Base-by-base conservation (phyloP, 2,329 filamentous ascomycete species). In the Exophiala dermatitidis region DNA sequence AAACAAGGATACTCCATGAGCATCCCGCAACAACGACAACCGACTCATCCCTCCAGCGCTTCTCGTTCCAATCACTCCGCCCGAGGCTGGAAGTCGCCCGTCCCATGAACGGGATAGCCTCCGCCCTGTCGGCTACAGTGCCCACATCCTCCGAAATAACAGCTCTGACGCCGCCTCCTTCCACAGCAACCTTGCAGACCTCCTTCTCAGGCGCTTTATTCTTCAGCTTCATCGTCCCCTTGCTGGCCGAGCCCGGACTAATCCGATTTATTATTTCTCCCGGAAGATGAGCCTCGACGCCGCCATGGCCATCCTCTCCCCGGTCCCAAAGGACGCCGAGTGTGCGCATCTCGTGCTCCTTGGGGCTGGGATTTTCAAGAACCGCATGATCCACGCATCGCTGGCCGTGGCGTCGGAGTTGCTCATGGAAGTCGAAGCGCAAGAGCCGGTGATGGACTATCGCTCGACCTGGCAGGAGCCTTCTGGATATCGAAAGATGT, bases 161-260 rank as follows among this genome's bases (percentile, higher is more conserved):
- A 19, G 10, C 36, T 19, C 10, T 5, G 26, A 10, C 36, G 10
- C 45, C n/a, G 57, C 49, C 63, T 45, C 29, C 60, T 77, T 78
- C 49, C 72, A 74, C n/a, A 65, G 71, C 1, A 79, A 79, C 53
- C 62, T 81, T 3, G 65, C 79, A 29, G 74, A 80, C 46, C 74
- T 76, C 38, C 67, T 78, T 0, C 68, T 78, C 3, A 75, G 77
- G 3, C 76, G 80, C 9, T 82, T 80, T 60, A 60, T 82, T 1
- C 71, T 83, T 9, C 71, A 74, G 0, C 67, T 84, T 0, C 80
- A 84, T 57, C 73, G 53, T 7, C 69, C 68, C 1, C 69, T 68
- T 47, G 65, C 66, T 1, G 57, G 67, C n/a, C 68, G 65, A 51
- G 65, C 69, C 8, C 59, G 62, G 7, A 56, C 62, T 2, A 59